Conservation (phyloP, 176 grass and related monocot genomes). For the Rhynchospora breviuscula region DNA sequence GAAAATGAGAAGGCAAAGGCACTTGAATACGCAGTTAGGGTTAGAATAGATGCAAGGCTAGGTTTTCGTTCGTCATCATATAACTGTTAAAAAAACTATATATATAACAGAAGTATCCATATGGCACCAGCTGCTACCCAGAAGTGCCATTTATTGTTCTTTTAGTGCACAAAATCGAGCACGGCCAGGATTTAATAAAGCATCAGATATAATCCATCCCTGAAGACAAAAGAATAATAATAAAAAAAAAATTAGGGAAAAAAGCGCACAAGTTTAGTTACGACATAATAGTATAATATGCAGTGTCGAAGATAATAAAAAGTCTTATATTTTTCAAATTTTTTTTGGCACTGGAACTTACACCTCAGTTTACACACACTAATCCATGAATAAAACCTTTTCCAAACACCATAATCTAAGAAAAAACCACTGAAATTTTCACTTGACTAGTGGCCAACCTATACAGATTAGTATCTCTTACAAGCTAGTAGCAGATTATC, state of each 20-base stretch:
- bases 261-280: neutral
- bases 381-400: neutral
- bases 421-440: neutral
- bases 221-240: conserved; percentile 26
- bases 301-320: neutral
- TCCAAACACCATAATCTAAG: neutral
- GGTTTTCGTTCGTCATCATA: neutral
- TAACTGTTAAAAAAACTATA: neutral
- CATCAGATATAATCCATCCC: conserved; percentile 96
- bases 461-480: neutral
- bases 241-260: conserved; percentile 7
- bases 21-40: neutral
- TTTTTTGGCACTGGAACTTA: neutral
- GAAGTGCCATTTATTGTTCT: conserved; percentile 42
- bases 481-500: neutral
- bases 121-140: neutral
- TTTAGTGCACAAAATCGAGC: conserved; percentile 44
- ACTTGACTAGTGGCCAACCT: neutral
- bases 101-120: conserved; percentile 1
- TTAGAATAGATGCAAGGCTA: conserved; percentile 5
- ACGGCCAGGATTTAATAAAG: conserved; percentile 71
- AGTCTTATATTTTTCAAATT: no score
- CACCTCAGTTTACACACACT: neutral
- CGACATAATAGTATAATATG: neutral
- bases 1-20: neutral